Evolutionary conservation across 2,329 filamentous ascomycete species (phyloP).

Genomic region (Chrysoporthe cubensis): DNA sequence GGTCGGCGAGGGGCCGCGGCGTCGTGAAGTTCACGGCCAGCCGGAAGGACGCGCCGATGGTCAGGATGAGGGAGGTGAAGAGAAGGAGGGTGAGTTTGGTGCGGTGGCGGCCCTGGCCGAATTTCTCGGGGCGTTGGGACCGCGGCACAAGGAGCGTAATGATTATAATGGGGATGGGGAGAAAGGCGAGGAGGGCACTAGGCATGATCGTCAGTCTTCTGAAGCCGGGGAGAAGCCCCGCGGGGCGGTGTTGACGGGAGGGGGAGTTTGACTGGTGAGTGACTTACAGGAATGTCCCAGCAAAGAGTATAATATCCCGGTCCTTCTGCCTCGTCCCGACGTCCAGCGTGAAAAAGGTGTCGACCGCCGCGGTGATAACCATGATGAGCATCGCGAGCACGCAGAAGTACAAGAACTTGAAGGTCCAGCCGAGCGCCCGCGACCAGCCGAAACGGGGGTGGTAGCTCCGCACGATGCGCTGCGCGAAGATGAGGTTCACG

Average conservation of each 20-base stretch:
- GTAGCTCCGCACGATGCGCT: conserved; percentile 73
- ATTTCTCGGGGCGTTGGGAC: conserved; percentile 53
- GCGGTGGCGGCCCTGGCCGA: conserved; percentile 69
- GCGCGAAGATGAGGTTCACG: conserved; percentile 76
- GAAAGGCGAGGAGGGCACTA: conserved; percentile 62
- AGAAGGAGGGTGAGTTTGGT: conserved; percentile 70
- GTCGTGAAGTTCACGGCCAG: conserved; percentile 60
- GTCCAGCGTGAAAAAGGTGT: conserved; percentile 69
- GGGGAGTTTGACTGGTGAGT: conserved; percentile 45
- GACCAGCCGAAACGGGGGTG: conserved; percentile 76
- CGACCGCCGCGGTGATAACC: conserved; percentile 66
- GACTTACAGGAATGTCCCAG: conserved; percentile 62
- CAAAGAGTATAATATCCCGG: conserved; percentile 67
- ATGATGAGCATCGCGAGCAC: conserved; percentile 65
- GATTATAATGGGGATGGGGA: conserved; percentile 63
- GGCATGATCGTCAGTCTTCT: not conserved
- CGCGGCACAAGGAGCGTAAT: conserved; percentile 52
- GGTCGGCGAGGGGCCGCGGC: conserved; percentile 49
- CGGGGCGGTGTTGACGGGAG: conserved; percentile 59
- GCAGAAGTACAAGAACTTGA: conserved; percentile 62
- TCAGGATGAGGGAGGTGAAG: conserved; percentile 61
- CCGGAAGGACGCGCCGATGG: conserved; percentile 72
- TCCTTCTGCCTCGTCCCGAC: conserved; percentile 52
- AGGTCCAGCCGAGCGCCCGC: conserved; percentile 50
- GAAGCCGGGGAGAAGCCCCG: not conserved